These are phyloP conservation scores for Cucurbita pepo DNA, from an alignment of 306 rosid species.

Conservation along the genomic window DNA sequence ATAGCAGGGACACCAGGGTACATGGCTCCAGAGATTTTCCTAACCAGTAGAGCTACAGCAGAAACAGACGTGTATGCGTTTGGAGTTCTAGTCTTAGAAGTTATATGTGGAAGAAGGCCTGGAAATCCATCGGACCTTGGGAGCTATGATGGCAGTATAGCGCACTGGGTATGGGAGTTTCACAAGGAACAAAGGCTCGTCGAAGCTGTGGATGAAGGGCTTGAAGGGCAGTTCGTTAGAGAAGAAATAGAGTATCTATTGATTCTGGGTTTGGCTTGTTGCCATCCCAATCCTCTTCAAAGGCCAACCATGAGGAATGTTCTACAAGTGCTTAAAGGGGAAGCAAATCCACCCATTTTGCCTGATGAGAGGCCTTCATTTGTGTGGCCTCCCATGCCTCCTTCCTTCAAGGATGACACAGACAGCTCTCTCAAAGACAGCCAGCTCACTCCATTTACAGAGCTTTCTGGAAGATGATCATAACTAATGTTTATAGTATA, in stretches of 20 bases:
- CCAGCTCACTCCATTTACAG: background rate
- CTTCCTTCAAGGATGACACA: slow-evolving; percentile 15
- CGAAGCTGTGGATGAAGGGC: slow-evolving; percentile 27
- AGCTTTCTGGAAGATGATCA: background rate
- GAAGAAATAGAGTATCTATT: slow-evolving; percentile 19
- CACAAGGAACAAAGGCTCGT: slow-evolving; percentile 21
- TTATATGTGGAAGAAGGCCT: slow-evolving; percentile 51
- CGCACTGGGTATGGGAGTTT: slow-evolving; percentile 56
- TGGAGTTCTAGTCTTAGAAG: slow-evolving; percentile 55
- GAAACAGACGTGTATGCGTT: slow-evolving; percentile 71
- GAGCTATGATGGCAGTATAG: slow-evolving; percentile 38
- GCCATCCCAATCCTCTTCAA: slow-evolving; percentile 56
- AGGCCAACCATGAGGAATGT: slow-evolving; percentile 57
- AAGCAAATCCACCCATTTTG: slow-evolving; percentile 28
- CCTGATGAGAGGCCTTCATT: slow-evolving; percentile 46
- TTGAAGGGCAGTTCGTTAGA: slow-evolving; percentile 6
- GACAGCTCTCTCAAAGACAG: background rate
- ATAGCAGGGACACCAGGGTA: slow-evolving; percentile 85
- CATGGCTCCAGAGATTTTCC: slow-evolving; percentile 75
- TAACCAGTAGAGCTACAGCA: slow-evolving; percentile 40
- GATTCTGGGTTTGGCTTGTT: slow-evolving; percentile 57
- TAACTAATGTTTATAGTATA: too few species aligned
- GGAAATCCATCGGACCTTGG: slow-evolving; percentile 20
- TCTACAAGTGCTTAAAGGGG: slow-evolving; percentile 42
- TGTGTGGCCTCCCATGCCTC: slow-evolving; percentile 39